phyloP scores from a whole-genome alignment of 2,329 filamentous ascomycete genomes.

The Botrytis aclada region DNA sequence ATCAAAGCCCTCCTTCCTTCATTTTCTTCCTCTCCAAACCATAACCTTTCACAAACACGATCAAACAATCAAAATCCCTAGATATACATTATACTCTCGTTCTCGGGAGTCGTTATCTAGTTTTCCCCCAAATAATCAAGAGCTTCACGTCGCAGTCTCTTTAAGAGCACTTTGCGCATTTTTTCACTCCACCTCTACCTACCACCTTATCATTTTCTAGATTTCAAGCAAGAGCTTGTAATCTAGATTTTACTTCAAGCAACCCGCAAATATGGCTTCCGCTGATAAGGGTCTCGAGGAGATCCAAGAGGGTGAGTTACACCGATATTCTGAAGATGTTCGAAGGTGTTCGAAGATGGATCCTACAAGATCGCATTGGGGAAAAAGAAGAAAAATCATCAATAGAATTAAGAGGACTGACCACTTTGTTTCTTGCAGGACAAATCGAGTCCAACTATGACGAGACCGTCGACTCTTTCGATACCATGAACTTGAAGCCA shows the following conservation, averaged over 20 bases:
- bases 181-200: constrained; percentile 31
- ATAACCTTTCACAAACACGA: constrained; percentile 18
- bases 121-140: constrained; percentile 37
- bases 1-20: neutral
- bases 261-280: constrained; percentile 89
- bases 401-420: neutral
- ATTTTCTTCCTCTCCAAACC: neutral
- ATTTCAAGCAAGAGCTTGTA: constrained; percentile 76
- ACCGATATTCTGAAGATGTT: neutral
- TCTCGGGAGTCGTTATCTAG: constrained; percentile 51
- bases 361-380: neutral
- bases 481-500: constrained; percentile 94
- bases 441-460: constrained; percentile 99
- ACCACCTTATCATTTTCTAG: constrained; percentile 48
- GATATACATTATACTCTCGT: constrained; percentile 38
- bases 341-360: neutral
- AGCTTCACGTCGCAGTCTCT: constrained; percentile 36
- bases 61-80: constrained; percentile 28
- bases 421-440: constrained; percentile 51
- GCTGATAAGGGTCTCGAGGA: constrained; percentile 95
- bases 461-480: constrained; percentile 98
- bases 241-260: constrained; percentile 56
- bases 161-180: constrained; percentile 35
- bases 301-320: constrained; percentile 79
- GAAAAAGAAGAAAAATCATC: neutral